Base-by-base conservation (phyloP, 129 eudicot genomes). In the Saposhnikovia divaricata region DNA sequence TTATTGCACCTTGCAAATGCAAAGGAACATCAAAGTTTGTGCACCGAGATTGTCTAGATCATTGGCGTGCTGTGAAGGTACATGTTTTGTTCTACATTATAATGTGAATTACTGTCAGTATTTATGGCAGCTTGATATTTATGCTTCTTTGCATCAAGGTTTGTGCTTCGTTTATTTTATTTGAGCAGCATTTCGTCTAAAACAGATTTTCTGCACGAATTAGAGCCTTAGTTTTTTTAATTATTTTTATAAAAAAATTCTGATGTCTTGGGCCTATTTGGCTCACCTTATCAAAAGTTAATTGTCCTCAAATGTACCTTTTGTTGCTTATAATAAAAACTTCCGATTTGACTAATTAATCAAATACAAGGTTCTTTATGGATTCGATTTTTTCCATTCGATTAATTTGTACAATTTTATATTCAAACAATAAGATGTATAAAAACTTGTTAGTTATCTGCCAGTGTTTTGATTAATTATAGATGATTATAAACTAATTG, bases 1-100 rank as follows among this genome's bases (percentile, higher is more conserved):
- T 95, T 84, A 95, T 95, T 71, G 96, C 99, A 59, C 99, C 99
- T 16, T 95, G 99, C 89, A 95, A 90, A 85, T 95, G 99, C 86
- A 92, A 90, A 88, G 99, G 99, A 59, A 92, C 99, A 66, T 86
- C 99, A 75, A 95, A 95, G 84, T 95, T 86, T 82, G 99, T 95
- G 81, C 99, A 95, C 55, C 85, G 99, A 47, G 97, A 95, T 79
- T 95, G 99, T 85, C 87, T 95, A 59, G 99, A 95, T 88, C 97
- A 90, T 65, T 95, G 99, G 99, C 97, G 97, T 55, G 90, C 99
- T 76, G 91, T 95, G 81, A 95, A 82, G 97, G 99, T 92, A 86
- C 28, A 63, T 44, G 31, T 9, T 74, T 14, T 45, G 14, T 46
- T 34, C 34, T 14, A 46, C 48, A n/a, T 8, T n/a, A 12, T 10